A percentile compares a stretch with the other conserved stretches of the same genome.
Evolutionary conservation across 306 rosid species (phyloP).

Genomic region (Coriaria nepalensis): DNA sequence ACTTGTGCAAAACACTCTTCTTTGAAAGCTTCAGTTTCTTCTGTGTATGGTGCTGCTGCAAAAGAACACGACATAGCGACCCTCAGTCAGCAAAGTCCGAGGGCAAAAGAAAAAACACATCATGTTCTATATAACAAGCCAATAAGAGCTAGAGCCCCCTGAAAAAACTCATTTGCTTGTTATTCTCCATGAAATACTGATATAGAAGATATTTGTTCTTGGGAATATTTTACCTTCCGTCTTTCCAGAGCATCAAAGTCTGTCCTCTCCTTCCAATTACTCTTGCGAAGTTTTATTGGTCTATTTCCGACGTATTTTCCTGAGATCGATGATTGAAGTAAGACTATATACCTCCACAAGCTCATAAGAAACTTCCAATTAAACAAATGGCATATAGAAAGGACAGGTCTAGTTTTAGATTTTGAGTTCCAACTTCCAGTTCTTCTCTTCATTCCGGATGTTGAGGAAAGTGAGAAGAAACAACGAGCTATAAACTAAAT

Average conservation of each 20-base stretch:
- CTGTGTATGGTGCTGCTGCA: constrained; percentile 46
- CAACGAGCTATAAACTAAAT: too few species aligned
- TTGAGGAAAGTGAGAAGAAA: too few species aligned
- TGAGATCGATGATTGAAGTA: constrained; percentile 14
- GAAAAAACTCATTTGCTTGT: too few species aligned
- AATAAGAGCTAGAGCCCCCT: too few species aligned
- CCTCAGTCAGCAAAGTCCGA: neutral
- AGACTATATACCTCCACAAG: neutral
- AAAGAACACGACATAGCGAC: neutral
- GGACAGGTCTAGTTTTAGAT: too few species aligned
- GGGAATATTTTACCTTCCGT: constrained; percentile 45
- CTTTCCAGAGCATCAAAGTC: constrained; percentile 58
- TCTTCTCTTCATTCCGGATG: too few species aligned
- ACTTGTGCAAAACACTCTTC: constrained; percentile 84
- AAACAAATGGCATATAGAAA: too few species aligned
- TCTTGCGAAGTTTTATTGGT: constrained; percentile 86
- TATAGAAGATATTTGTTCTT: neutral
- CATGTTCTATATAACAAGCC: too few species aligned
- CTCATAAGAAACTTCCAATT: too few species aligned
- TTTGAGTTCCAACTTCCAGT: too few species aligned
- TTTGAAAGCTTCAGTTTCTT: constrained; percentile 59
- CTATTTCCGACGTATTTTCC: constrained; percentile 95
- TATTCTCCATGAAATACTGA: too few species aligned
- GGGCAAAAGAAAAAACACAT: neutral
- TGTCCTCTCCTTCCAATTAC: constrained; percentile 94